Evolutionary conservation across 768 basidiomycete genomes (phyloP), one percentile per base, ranked within the genome.

Genomic region (Serendipita indica): DNA sequence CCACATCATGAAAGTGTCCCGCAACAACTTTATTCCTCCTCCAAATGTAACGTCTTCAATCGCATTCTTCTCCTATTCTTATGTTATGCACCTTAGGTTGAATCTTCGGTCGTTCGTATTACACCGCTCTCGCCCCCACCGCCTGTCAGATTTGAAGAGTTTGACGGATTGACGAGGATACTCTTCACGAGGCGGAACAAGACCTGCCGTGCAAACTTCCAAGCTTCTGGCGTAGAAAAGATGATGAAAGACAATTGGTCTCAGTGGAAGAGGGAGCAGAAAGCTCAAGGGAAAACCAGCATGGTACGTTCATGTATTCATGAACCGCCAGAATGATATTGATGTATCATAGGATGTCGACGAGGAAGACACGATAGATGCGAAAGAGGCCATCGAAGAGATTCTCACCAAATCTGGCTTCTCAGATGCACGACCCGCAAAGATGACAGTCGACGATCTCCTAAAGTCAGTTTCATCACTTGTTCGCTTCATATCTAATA

Each of bases 11-110:
- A 87, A 93, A 65, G 94, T 99, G 41, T 84, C 84, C n/a, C 85
- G 88, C 66, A 94, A 93, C 68, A 93, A 94, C 72, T 99, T 99
- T 74, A 77, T 94, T 25, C 96, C 96, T 0, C 85, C 96, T 18
- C 96, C 96, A 0, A 54, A 54, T 18, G 49, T 54, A n/a, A 54
- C 49, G 49, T 46, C 25, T n/a, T 12, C 14, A 14, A 39, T n/a
- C n/a, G 35, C 12, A 10, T 37, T 37, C 12, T 37, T 37, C 18
- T 37, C 18, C 18, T 10, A 37, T 10, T 37, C 35, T 37, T 10
- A 37, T 37, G 12, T 37, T 10, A 14, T 14, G 25, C 10, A 12
- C 10, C 32, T 30, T 79, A 87, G 69, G 96, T 99, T 37, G 96
- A 98, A 70, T 87, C 84, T 27, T 84, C 82, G 20, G 96, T 99